These are phyloP conservation scores for Handroanthus guayacan DNA, from an alignment of 257 asterid species.

Conservation along the genomic window DNA sequence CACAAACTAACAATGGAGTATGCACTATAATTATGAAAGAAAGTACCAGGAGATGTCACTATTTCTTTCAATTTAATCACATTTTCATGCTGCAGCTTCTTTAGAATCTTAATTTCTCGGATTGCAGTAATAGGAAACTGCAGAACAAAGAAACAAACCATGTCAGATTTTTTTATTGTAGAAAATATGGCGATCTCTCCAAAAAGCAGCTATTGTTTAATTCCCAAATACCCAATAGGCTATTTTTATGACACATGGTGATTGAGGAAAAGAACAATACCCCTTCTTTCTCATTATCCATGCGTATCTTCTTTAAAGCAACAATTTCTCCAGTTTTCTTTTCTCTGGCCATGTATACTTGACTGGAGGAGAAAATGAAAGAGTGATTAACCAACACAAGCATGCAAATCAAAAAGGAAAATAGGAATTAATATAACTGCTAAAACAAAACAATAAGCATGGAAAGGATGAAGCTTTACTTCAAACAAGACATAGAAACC, in stretches of 20 bases:
- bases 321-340: slow-evolving; percentile 87
- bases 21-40: slow-evolving; percentile 21
- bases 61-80: slow-evolving; percentile 91
- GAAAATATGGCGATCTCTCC: slow-evolving; percentile 27
- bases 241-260: background rate
- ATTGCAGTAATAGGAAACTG: slow-evolving; percentile 97
- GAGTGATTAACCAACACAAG: slow-evolving; percentile 20
- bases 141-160: slow-evolving; percentile 32
- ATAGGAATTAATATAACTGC: slow-evolving; percentile 3
- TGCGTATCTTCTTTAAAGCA: slow-evolving; percentile 93
- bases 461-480: background rate
- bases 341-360: slow-evolving; percentile 93
- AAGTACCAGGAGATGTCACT: slow-evolving; percentile 89
- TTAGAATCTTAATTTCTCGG: slow-evolving; percentile 90
- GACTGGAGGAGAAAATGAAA: slow-evolving; percentile 56
- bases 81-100: slow-evolving; percentile 91
- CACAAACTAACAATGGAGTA: slow-evolving; percentile 26
- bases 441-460: slow-evolving; percentile 1
- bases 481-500: slow-evolving; percentile 25
- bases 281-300: slow-evolving; percentile 99
- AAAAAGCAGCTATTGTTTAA: slow-evolving; percentile 12
- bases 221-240: slow-evolving; percentile 5
- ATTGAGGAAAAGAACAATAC: slow-evolving; percentile 52
- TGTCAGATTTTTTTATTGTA: slow-evolving; percentile 25
- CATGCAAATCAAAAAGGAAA: slow-evolving; percentile 15